Evolutionary conservation across 352 stramenopile species (phyloP).

Genomic region (Peronospora tabacina): DNA sequence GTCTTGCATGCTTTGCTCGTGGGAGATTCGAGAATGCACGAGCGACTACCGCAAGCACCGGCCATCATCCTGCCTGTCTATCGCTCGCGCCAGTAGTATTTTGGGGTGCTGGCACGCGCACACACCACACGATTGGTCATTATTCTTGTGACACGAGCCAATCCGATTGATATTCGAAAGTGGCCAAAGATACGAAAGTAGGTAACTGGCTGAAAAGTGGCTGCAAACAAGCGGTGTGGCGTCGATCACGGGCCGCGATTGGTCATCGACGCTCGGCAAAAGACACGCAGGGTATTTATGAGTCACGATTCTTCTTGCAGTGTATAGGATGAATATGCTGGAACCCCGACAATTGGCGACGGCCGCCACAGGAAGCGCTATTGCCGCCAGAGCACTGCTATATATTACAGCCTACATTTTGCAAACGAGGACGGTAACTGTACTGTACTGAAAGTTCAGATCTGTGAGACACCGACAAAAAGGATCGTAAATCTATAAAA

Average conservation of each 20-base stretch:
- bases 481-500: background rate
- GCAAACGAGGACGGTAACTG: background rate
- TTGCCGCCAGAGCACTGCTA: too few relatives aligned
- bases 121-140: constrained; percentile 5
- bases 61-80: constrained; percentile 12
- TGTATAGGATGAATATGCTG: background rate
- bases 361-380: background rate
- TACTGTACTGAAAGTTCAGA: background rate
- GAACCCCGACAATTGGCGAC: background rate
- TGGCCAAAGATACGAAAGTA: background rate
- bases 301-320: too few relatives aligned
- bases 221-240: background rate
- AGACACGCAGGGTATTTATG: background rate
- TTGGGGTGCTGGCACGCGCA: constrained; percentile 9
- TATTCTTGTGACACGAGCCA: constrained; percentile 2
- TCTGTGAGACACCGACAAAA: background rate
- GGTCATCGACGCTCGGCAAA: background rate
- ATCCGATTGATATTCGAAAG: background rate
- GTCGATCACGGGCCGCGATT: background rate
- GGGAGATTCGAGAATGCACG: constrained; percentile 17
- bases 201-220: background rate
- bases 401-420: too few relatives aligned
- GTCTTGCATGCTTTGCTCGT: constrained; percentile 26
- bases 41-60: constrained; percentile 19
- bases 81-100: constrained; percentile 20